phyloP scores from a whole-genome alignment of 352 stramenopile species.

The Phytophthora tentaculata region DNA sequence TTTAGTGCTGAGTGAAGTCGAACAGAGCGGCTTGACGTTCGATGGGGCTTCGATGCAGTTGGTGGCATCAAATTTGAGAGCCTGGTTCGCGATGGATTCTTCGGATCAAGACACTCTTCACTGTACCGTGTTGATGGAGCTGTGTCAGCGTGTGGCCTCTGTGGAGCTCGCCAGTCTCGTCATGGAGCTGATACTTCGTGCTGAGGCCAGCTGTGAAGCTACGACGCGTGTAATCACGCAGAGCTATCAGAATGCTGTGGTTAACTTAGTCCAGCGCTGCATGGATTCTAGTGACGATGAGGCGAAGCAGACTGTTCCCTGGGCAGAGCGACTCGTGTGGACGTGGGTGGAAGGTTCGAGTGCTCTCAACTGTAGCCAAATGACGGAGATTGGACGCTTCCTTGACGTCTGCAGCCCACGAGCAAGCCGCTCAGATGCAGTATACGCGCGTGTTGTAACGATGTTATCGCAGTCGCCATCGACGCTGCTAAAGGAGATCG shows the following conservation, averaged over 20 bases:
- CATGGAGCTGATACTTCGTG: constrained; percentile 38
- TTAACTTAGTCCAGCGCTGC: constrained; percentile 18
- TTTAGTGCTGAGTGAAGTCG: constrained; percentile 35
- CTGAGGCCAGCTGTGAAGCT: constrained; percentile 24
- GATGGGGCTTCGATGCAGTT: constrained; percentile 1
- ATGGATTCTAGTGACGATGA: constrained; percentile 11
- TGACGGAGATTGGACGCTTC: constrained; percentile 22
- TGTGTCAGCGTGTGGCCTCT: constrained; percentile 31
- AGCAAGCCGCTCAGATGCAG: neutral
- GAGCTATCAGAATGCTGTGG: constrained; percentile 28
- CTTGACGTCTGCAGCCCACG: constrained; percentile 7
- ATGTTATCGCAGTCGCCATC: constrained; percentile 43
- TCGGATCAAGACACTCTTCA: constrained; percentile 25
- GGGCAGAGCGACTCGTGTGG: constrained; percentile 31
- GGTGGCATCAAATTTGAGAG: constrained; percentile 17
- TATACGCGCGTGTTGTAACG: constrained; percentile 34
- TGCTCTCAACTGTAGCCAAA: constrained; percentile 7
- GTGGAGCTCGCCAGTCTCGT: constrained; percentile 38
- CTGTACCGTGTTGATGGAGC: constrained; percentile 18
- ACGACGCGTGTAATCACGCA: constrained; percentile 19
- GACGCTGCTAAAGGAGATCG: constrained; percentile 41
- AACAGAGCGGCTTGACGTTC: constrained; percentile 20
- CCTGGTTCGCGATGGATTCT: constrained; percentile 41
- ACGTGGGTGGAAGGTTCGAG: constrained; percentile 27
- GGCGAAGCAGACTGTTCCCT: constrained; percentile 12